Conservation (phyloP, 2,329 filamentous ascomycete genomes). For the Zopfia rhizophila region DNA sequence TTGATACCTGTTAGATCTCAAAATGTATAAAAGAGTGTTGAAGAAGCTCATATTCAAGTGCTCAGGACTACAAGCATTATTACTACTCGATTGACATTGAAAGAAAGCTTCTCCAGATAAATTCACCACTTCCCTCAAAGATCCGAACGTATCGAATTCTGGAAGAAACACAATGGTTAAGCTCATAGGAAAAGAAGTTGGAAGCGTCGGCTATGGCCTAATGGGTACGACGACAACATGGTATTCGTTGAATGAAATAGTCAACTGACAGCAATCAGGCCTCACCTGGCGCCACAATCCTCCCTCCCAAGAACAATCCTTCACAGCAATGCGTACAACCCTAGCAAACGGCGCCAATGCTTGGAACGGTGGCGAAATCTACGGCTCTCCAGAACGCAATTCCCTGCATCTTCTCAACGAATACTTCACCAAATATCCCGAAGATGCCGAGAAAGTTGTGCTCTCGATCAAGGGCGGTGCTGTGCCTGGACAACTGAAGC, state of each 20-base stretch:
- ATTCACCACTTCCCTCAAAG: not conserved
- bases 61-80: too few relatives aligned
- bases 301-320: constrained; percentile 48
- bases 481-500: constrained; percentile 43
- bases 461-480: constrained; percentile 63
- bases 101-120: too few relatives aligned
- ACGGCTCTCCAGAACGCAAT: constrained; percentile 59
- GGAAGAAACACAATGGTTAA: constrained; percentile 39
- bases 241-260: too few relatives aligned
- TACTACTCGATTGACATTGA: too few relatives aligned
- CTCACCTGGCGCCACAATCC: constrained; percentile 58
- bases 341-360: constrained; percentile 56
- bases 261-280: constrained; percentile 40
- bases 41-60: not conserved
- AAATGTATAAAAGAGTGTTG: not conserved
- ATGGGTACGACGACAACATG: constrained; percentile 50
- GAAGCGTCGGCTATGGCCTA: constrained; percentile 58
- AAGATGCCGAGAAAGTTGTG: constrained; percentile 61
- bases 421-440: constrained; percentile 64
- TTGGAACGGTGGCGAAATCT: constrained; percentile 63
- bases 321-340: constrained; percentile 58
- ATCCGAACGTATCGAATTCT: constrained; percentile 1
- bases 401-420: constrained; percentile 60
- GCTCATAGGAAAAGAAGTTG: constrained; percentile 51
- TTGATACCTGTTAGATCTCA: not conserved